phyloP scores from a whole-genome alignment of 2,329 filamentous ascomycete genomes.

The Penicillium sp. region DNA sequence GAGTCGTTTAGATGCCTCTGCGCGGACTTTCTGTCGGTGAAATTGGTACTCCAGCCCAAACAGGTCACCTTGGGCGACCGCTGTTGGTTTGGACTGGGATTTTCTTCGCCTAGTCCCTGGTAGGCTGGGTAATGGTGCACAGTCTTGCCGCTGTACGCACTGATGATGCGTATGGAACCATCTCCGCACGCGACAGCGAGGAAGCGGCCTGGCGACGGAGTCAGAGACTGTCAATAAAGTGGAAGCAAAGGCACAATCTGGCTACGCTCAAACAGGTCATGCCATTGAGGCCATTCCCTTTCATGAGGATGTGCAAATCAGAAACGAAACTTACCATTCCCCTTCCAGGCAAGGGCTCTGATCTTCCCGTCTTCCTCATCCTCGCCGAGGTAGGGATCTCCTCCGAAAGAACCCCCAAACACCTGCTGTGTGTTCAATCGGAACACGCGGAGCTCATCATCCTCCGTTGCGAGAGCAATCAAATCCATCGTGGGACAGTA shows the following conservation, averaged over 20 bases:
- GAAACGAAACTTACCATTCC: slow-evolving; percentile 55
- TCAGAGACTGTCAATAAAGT: no score
- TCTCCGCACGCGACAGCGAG: slow-evolving; percentile 83
- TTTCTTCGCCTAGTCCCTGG: slow-evolving; percentile 17
- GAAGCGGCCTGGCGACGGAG: slow-evolving; percentile 51
- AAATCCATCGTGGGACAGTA: slow-evolving; percentile 86
- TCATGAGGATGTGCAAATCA: background rate
- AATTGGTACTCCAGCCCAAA: slow-evolving; percentile 55
- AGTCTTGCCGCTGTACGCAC: slow-evolving; percentile 75
- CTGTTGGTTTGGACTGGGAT: background rate
- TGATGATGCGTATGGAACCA: slow-evolving; percentile 71
- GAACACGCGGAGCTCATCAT: slow-evolving; percentile 70
- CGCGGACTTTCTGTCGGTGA: slow-evolving; percentile 50
- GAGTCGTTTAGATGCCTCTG: slow-evolving; percentile 42
- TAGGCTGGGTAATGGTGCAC: slow-evolving; percentile 63
- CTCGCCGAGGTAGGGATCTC: slow-evolving; percentile 40
- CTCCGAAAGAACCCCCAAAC: slow-evolving; percentile 50
- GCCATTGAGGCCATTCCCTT: background rate
- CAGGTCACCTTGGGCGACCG: slow-evolving; percentile 40
- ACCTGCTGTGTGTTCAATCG: slow-evolving; percentile 72
- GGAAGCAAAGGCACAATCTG: background rate
- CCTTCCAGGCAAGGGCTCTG: slow-evolving; percentile 60
- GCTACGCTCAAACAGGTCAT: background rate
- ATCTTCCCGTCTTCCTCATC: slow-evolving; percentile 45
- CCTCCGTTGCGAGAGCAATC: slow-evolving; percentile 65